Evolutionary conservation across 306 rosid genomes (phyloP), one percentile per base, ranked within the genome.

Genomic region (Rosa rugosa): DNA sequence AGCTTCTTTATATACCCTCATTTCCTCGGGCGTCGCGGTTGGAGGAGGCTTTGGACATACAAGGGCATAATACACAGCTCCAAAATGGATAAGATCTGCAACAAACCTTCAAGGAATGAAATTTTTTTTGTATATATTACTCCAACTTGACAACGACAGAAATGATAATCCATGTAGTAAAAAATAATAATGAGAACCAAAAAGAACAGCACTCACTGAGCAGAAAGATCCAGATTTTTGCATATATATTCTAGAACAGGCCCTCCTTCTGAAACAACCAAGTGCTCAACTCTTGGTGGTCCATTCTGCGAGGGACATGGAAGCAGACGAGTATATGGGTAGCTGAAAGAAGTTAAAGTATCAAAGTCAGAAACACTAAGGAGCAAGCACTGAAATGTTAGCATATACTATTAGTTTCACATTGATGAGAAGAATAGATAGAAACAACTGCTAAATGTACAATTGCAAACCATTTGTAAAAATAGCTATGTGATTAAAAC

Each of bases 1-100:
- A 75, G 83, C 91, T 82, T 86, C 77, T 74, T 87, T 78, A 84
- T 83, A 95, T 79, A 89, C 67, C 79, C 87, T 87, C 69, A 95
- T 67, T 79, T 95, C 85, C 90, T 95, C 94, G 0, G 80, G 86
- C 34, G 97, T 90, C 27, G 99, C 99, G 76, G 41, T 91, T 80
- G 96, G 91, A 79, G 99, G 97, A 69, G 99, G 99, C 84, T 67
- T 65, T 5, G 97, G 97, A 80, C 94, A 88, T n/a, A 93, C 99
- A 65, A 95, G 94, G 78, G 99, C 98, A 72, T 85, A 93, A 88
- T 88, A 77, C n/a, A 95, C 97, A 79, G 96, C 97, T 81, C 98
- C 99, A 44, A 95, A 95, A 75, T 88, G 91, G 56, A 95, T 89
- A 72, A 90, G 85, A 83, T 95, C 98, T 75, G 92, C 86, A 84